These are phyloP conservation scores for Phalaenopsis aphrodite DNA, from an alignment of 106 monocot genomes.

Conservation along the genomic window DNA sequence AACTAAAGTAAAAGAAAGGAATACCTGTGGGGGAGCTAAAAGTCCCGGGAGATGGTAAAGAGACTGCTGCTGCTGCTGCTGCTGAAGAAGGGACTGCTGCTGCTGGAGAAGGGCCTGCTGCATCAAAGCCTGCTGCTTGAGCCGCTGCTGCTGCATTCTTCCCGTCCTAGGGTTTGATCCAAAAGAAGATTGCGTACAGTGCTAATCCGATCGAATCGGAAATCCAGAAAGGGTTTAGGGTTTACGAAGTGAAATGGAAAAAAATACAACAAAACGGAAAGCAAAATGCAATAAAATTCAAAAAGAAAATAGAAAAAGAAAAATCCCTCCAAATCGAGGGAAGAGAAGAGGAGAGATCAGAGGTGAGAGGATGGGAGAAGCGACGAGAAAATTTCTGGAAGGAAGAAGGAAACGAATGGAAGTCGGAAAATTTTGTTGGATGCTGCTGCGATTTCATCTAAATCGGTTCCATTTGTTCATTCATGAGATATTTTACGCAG, in stretches of 20 bases:
- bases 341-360: background rate
- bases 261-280: background rate
- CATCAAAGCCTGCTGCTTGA: slow-evolving; percentile 11
- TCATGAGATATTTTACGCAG: too few relatives aligned
- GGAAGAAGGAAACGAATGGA: too few relatives aligned
- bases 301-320: slow-evolving; percentile 6
- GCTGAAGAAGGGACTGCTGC: slow-evolving; percentile 14
- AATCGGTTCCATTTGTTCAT: too few relatives aligned
- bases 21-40: slow-evolving; percentile 1
- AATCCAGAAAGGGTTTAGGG: background rate
- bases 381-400: too few relatives aligned
- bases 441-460: too few relatives aligned
- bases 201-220: background rate
- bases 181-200: background rate
- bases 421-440: too few relatives aligned
- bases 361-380: background rate
- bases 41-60: background rate
- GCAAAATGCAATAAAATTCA: background rate
- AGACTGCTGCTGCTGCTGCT: slow-evolving; percentile 11
- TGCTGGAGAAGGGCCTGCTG: slow-evolving; percentile 12
- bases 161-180: background rate
- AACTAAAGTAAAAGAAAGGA: background rate
- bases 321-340: slow-evolving; percentile 32
- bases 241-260: background rate
- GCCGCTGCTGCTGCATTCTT: slow-evolving; percentile 8